Evolutionary conservation across 2,329 filamentous ascomycete species (phyloP).

Genomic region (Colletotrichum liaoningense): DNA sequence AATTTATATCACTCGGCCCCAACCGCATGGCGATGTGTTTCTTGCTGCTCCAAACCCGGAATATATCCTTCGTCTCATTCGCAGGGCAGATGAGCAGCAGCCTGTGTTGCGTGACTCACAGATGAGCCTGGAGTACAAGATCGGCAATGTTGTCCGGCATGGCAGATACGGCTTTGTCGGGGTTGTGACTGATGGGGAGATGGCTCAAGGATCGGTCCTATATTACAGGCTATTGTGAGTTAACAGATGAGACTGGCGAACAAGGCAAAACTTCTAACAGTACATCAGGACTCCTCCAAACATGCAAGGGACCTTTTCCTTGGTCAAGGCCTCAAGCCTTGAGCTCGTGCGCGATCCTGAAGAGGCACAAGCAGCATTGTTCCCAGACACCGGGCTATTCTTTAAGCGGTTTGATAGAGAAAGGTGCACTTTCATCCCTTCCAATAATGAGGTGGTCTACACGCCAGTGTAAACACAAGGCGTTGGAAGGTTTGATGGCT

Average conservation of each 20-base stretch:
- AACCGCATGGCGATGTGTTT: conserved; percentile 21
- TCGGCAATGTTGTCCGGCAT: conserved; percentile 90
- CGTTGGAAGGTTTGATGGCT: background rate
- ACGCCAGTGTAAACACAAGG: conserved; percentile 3
- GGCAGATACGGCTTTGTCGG: conserved; percentile 82
- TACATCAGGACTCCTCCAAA: conserved; percentile 25
- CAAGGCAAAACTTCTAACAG: conserved; percentile 34
- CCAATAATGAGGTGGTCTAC: conserved; percentile 29
- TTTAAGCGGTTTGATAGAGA: conserved; percentile 86
- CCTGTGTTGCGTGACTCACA: conserved; percentile 49
- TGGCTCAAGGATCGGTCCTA: conserved; percentile 19
- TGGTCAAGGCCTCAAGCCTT: conserved; percentile 33
- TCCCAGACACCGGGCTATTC: conserved; percentile 81
- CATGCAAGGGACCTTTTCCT: conserved; percentile 32
- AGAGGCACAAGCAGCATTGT: conserved; percentile 58
- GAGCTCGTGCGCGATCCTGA: conserved; percentile 30
- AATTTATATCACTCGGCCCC: conserved; percentile 26
- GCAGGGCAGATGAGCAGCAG: conserved; percentile 56
- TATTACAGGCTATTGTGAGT: conserved; percentile 24
- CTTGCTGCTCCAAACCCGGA: conserved; percentile 24
- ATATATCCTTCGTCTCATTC: conserved; percentile 49
- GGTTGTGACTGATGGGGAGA: conserved; percentile 82
- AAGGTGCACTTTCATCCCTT: conserved; percentile 72
- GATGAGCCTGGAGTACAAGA: conserved; percentile 59
- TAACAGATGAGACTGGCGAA: conserved; percentile 35